Percentiles rank a stretch among this genome's conserved stretches.
Evolutionary conservation across 805 yeast species (phyloP).

Genomic region (Nakazawaea laoshanensis): DNA sequence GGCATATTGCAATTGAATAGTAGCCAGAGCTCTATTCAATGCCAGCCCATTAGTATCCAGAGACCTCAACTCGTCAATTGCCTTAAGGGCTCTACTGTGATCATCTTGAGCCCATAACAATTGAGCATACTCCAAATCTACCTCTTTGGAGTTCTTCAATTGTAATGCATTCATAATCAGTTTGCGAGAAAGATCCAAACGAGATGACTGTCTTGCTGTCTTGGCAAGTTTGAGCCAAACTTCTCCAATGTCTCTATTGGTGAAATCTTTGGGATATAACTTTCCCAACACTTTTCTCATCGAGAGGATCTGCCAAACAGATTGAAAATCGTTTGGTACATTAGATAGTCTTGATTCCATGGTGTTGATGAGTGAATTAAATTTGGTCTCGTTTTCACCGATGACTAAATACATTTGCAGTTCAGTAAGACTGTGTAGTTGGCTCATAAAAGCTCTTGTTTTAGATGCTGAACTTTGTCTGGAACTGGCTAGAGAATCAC

Average conservation of each 20-base stretch:
- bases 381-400: slow-evolving; percentile 10
- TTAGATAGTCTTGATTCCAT: slow-evolving; percentile 18
- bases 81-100: slow-evolving; percentile 71
- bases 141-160: slow-evolving; percentile 26
- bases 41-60: not conserved
- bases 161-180: slow-evolving; percentile 55
- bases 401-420: slow-evolving; percentile 28
- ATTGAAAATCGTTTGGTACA: slow-evolving; percentile 45
- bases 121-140: slow-evolving; percentile 71
- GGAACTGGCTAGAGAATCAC: slow-evolving; percentile 44
- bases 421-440: slow-evolving; percentile 57
- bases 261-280: slow-evolving; percentile 10
- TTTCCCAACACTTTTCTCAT: slow-evolving; percentile 40
- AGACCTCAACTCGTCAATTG: slow-evolving; percentile 4
- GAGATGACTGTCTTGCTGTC: slow-evolving; percentile 57
- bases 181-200: slow-evolving; percentile 66
- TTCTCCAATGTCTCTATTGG: slow-evolving; percentile 28
- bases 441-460: slow-evolving; percentile 36
- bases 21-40: slow-evolving; percentile 17
- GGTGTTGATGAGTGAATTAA: slow-evolving; percentile 5
- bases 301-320: slow-evolving; percentile 51
- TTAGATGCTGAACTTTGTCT: slow-evolving; percentile 43
- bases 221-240: slow-evolving; percentile 53
- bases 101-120: slow-evolving; percentile 88
- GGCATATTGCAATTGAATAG: slow-evolving; percentile 69